Percentiles rank a stretch among this genome's conserved stretches.
Conservation (phyloP, 2,329 filamentous ascomycete species). For the Phaeosphaeriaceae sp. region DNA sequence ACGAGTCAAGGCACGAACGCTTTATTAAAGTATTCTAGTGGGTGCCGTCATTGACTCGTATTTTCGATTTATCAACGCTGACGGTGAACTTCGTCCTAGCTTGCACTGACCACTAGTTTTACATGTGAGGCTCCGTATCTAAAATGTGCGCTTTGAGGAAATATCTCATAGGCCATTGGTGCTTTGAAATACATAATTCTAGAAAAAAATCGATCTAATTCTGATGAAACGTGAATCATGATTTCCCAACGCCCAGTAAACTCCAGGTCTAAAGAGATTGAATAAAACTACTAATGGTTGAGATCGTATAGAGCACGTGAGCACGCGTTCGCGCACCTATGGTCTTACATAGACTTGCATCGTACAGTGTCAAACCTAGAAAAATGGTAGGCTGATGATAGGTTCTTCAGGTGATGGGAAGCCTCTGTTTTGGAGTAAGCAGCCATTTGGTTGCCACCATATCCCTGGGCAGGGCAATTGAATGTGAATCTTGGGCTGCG, state of each 20-base stretch:
- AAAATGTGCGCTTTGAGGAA: no score
- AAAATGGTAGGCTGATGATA: background rate
- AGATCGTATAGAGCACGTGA: background rate
- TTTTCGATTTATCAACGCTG: no score
- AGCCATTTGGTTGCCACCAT: background rate
- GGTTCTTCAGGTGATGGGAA: background rate
- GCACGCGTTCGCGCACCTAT: background rate
- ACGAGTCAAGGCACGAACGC: background rate
- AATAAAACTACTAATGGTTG: background rate
- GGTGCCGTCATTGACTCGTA: background rate
- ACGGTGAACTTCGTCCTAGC: no score
- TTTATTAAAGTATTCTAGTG: background rate
- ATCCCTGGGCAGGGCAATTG: no score
- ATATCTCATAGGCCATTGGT: no score
- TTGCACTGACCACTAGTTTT: no score
- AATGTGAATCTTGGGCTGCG: no score
- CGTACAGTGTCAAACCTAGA: background rate
- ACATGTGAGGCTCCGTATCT: no score
- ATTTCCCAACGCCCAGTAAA: no score
- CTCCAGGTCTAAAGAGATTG: background rate
- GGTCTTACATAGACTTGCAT: background rate
- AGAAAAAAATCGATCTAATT: no score
- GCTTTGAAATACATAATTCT: no score
- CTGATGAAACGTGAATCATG: no score
- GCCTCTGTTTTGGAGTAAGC: background rate